phyloP scores from a whole-genome alignment of 305 asterid genomes.

The Lippia alba region DNA sequence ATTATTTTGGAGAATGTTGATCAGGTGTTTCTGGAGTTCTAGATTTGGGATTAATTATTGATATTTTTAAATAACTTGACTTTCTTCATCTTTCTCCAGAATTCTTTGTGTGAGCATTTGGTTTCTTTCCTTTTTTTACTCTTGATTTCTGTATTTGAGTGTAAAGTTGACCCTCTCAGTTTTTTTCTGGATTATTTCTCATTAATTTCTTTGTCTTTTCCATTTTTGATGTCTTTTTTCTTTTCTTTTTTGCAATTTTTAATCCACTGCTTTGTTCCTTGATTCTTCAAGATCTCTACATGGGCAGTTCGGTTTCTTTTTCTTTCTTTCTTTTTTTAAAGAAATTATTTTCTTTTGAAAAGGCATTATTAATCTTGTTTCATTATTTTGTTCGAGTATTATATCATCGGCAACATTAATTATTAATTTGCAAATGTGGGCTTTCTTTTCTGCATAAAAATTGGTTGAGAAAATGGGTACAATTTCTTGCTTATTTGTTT shows the following conservation, averaged over 20 bases:
- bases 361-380: background rate
- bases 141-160: conserved; percentile 35
- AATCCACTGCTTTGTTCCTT: conserved; percentile 30
- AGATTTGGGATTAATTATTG: conserved; percentile 30
- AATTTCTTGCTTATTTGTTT: conserved; percentile 13
- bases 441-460: background rate
- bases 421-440: background rate
- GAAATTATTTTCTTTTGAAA: no score
- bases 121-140: conserved; percentile 31
- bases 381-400: background rate
- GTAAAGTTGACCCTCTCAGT: conserved; percentile 32
- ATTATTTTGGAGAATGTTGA: conserved; percentile 36
- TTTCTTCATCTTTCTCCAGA: background rate
- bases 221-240: conserved; percentile 1
- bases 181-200: conserved; percentile 33
- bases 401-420: background rate
- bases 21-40: conserved; percentile 26
- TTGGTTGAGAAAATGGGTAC: background rate
- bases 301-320: conserved; percentile 21
- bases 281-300: conserved; percentile 37
- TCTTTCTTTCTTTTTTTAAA: background rate
- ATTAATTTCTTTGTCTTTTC: conserved; percentile 6
- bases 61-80: conserved; percentile 21
- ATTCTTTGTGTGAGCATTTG: conserved; percentile 27
- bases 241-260: conserved; percentile 2